Percentiles rank a stretch among this genome's conserved stretches.
Conservation (phyloP, 805 yeast genomes). For the Kurtzmaniella cleridarum region DNA sequence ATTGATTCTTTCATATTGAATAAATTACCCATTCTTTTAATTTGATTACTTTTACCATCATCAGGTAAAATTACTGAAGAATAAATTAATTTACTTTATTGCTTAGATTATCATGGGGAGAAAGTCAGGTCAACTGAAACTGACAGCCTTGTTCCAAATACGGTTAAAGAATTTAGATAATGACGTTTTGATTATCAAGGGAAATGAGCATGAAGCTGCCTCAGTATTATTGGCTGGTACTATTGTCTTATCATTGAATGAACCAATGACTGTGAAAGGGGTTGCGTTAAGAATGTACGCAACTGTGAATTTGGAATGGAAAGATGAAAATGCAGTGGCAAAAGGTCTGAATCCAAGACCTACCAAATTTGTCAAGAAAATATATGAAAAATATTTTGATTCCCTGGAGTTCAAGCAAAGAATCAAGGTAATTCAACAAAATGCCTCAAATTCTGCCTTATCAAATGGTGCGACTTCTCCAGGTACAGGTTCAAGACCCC, state of each 20-base stretch:
- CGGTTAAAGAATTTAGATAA: conserved; percentile 64
- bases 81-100: too few relatives aligned
- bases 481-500: conserved; percentile 15
- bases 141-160: conserved; percentile 38
- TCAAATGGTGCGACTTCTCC: conserved; percentile 4
- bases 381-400: conserved; percentile 81
- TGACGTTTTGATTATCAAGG: conserved; percentile 78
- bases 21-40: too few relatives aligned
- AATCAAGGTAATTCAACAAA: conserved; percentile 19
- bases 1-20: too few relatives aligned
- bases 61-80: too few relatives aligned
- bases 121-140: conserved; percentile 14
- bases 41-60: too few relatives aligned
- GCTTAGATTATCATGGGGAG: conserved; percentile 7
- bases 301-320: conserved; percentile 61
- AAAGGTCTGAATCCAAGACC: conserved; percentile 45
- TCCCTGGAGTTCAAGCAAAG: conserved; percentile 47
- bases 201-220: conserved; percentile 70
- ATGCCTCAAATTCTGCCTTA: conserved; percentile 20
- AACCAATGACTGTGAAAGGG: conserved; percentile 65
- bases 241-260: conserved; percentile 68
- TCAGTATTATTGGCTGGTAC: conserved; percentile 73
- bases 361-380: conserved; percentile 48
- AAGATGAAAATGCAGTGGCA: conserved; percentile 44
- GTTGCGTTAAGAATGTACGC: conserved; percentile 63